phyloP scores from a whole-genome alignment of 371 early-diverging fungal genomes.

The Lichtheimia corymbifera region DNA sequence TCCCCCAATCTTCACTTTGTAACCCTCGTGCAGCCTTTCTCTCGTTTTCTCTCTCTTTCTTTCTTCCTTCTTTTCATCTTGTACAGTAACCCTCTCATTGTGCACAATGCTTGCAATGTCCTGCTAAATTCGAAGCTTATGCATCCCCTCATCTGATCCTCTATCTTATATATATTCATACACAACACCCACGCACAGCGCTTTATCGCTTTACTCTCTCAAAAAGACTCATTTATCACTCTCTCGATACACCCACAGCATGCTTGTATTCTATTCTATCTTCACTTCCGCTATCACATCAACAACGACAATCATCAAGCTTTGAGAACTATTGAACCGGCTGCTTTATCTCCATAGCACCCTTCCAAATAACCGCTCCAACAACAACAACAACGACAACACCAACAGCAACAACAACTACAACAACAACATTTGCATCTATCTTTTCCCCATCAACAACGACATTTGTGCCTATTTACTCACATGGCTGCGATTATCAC shows the following conservation, averaged over 20 bases:
- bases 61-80: conserved; percentile 8
- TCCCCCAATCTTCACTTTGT: not conserved
- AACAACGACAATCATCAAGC: not conserved
- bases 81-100: conserved; percentile 2
- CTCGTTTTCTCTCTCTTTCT: conserved; percentile 3
- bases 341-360: conserved; percentile 2
- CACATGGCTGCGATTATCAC: not conserved
- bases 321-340: conserved; percentile 4
- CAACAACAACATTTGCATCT: not conserved
- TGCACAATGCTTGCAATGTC: not conserved
- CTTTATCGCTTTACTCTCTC: not conserved
- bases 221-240: no score
- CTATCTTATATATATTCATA: not conserved
- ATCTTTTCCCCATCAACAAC: not conserved
- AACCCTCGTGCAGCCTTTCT: not conserved
- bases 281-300: not conserved
- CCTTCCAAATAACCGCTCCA: not conserved
- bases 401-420: no score
- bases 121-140: conserved; percentile 2
- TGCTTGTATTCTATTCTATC: conserved; percentile 1
- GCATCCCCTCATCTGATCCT: conserved; percentile 1
- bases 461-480: not conserved
- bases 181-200: not conserved
- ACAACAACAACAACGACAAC: not conserved
- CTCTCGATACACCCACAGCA: not conserved